Conservation (phyloP, 2,329 filamentous ascomycete species). For the Didymella segeticola region DNA sequence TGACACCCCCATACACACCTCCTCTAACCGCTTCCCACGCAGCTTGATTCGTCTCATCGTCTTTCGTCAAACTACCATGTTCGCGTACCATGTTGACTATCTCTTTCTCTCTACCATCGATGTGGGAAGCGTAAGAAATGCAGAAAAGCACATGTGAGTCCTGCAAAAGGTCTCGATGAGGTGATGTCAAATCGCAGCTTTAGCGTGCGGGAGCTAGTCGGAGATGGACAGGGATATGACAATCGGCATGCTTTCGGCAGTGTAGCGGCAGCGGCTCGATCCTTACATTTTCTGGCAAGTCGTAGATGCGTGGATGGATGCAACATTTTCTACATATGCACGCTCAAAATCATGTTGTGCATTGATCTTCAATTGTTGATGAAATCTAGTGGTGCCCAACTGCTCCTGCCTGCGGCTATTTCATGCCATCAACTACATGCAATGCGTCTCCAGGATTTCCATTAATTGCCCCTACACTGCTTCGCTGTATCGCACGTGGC, state of each 20-base stretch:
- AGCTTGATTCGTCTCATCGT: constrained; percentile 71
- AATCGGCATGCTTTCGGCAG: constrained; percentile 2
- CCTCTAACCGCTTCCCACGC: constrained; percentile 75
- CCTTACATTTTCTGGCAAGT: background rate
- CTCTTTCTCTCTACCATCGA: background rate
- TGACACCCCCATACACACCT: constrained; percentile 69
- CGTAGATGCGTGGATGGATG: too few relatives aligned
- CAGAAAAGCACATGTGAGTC: background rate
- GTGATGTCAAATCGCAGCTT: constrained; percentile 9
- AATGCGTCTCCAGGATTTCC: background rate
- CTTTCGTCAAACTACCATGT: constrained; percentile 64
- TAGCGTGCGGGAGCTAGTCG: constrained; percentile 5
- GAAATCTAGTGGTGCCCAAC: background rate
- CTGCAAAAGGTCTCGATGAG: background rate
- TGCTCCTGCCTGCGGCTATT: background rate
- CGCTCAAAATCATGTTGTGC: too few relatives aligned
- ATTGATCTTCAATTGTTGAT: too few relatives aligned
- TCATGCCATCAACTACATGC: background rate
- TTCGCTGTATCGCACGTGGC: background rate
- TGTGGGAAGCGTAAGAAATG: too few relatives aligned
- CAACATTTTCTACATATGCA: too few relatives aligned
- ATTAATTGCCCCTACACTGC: background rate
- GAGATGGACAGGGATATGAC: background rate
- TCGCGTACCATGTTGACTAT: constrained; percentile 49
- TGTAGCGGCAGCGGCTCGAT: background rate